phyloP scores from a whole-genome alignment of 169 alveolate genomes.

The Babesia divergens region DNA sequence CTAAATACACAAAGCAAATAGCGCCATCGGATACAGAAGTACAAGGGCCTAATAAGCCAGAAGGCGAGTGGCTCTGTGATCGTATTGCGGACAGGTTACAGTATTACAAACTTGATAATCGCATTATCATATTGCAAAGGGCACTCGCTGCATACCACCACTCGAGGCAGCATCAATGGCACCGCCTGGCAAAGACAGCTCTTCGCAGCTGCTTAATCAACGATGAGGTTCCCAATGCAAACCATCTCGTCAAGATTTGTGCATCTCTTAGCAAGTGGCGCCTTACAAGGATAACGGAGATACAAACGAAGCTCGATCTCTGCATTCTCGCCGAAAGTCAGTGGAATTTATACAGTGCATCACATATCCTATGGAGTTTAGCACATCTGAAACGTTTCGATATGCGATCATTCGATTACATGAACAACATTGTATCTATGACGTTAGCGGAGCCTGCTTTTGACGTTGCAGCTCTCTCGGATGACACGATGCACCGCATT shows the following conservation, averaged over 20 bases:
- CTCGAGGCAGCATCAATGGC: conserved; percentile 23
- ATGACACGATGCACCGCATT: conserved; percentile 45
- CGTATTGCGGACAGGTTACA: conserved; percentile 5
- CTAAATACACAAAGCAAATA: not conserved
- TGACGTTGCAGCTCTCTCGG: not conserved
- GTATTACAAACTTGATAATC: conserved; percentile 17
- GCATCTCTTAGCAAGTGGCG: conserved; percentile 61
- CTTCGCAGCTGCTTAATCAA: conserved; percentile 37
- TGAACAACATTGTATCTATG: conserved; percentile 21
- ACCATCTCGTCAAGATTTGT: conserved; percentile 44
- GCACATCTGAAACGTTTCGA: conserved; percentile 33
- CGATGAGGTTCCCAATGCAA: conserved; percentile 12
- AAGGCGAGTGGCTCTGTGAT: conserved; percentile 29
- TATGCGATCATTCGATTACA: conserved; percentile 36
- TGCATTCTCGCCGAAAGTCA: conserved; percentile 12
- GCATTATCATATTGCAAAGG: conserved; percentile 35
- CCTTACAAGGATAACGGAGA: conserved; percentile 19
- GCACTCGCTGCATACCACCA: conserved; percentile 48
- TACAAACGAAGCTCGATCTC: conserved; percentile 34
- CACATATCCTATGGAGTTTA: conserved; percentile 57
- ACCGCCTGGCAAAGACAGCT: conserved; percentile 17
- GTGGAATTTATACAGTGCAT: conserved; percentile 28
- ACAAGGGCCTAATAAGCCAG: not conserved
- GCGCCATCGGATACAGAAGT: not conserved
- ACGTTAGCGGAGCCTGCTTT: not conserved